Evolutionary conservation across 2,329 filamentous ascomycete genomes (phyloP).

Genomic region (Chaetomiaceae sp.): DNA sequence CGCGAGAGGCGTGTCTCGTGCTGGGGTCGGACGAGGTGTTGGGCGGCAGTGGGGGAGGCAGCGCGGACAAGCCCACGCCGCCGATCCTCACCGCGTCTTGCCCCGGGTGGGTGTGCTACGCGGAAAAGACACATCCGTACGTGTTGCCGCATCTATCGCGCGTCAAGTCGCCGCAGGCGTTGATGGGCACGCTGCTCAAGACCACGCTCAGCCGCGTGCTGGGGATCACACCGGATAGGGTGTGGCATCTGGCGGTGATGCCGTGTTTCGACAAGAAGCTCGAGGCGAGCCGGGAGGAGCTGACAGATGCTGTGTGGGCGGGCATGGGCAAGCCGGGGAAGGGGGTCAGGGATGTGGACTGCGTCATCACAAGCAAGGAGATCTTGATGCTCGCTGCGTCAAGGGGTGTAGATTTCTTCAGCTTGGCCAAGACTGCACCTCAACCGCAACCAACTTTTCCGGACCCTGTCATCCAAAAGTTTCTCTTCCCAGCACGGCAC

Average conservation of each 20-base stretch:
- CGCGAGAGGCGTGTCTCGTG: constrained; percentile 78
- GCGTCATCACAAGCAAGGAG: constrained; percentile 95
- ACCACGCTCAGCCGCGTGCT: constrained; percentile 71
- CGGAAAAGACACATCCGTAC: constrained; percentile 95
- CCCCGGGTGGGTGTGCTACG: constrained; percentile 98
- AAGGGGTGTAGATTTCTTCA: constrained; percentile 70
- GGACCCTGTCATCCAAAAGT: constrained; percentile 62
- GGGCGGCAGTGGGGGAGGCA: constrained; percentile 21
- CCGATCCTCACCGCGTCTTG: constrained; percentile 85
- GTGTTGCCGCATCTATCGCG: constrained; percentile 85
- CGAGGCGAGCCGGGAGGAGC: constrained; percentile 87
- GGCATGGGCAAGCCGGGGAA: constrained; percentile 43
- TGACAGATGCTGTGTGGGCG: constrained; percentile 75
- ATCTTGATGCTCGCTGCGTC: constrained; percentile 83
- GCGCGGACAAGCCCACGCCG: constrained; percentile 30
- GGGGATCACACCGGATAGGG: constrained; percentile 67
- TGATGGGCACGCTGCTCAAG: constrained; percentile 87
- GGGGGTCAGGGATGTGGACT: constrained; percentile 84
- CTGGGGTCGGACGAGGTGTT: constrained; percentile 69
- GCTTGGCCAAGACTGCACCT: constrained; percentile 50
- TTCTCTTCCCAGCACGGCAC: constrained; percentile 62
- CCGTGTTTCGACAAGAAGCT: constrained; percentile 99
- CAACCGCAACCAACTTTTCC: constrained; percentile 58
- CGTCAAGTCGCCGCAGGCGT: constrained; percentile 88
- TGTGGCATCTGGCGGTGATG: constrained; percentile 97